Percentiles rank a stretch among this genome's conserved stretches.
Conservation (phyloP, 2,329 filamentous ascomycete species). For the Gnomoniopsis smithogilvyi region DNA sequence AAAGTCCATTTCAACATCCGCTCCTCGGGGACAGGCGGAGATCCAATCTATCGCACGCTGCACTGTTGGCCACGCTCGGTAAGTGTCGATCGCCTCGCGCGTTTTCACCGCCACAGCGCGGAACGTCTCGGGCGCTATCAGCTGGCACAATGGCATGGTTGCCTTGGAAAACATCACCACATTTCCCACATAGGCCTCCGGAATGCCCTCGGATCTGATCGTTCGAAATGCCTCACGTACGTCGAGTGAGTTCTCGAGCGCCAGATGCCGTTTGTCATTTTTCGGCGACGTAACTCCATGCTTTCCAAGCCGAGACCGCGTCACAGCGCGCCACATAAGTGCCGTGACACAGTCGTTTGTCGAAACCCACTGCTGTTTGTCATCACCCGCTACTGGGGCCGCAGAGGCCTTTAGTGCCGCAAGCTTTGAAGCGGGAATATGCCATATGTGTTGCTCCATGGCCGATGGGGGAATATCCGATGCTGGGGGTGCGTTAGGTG, state of each 20-base stretch:
- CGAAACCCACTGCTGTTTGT: background rate
- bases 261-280: background rate
- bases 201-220: background rate
- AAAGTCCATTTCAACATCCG: constrained; percentile 4
- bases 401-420: constrained; percentile 3
- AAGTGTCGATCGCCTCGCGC: background rate
- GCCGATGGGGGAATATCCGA: constrained; percentile 3
- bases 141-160: background rate
- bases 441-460: constrained; percentile 9
- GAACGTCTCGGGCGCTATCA: background rate
- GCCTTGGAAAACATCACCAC: constrained; percentile 10
- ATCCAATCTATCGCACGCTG: background rate
- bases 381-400: background rate
- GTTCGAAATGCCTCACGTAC: background rate
- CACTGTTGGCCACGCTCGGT: background rate
- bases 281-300: background rate
- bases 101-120: constrained; percentile 2
- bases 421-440: constrained; percentile 2
- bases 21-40: background rate
- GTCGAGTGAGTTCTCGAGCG: constrained; percentile 7
- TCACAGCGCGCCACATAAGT: constrained; percentile 4
- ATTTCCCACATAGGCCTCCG: background rate
- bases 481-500: background rate
- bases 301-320: background rate
- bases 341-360: constrained; percentile 8